Percentiles rank a stretch among this genome's conserved stretches.
These are phyloP conservation scores for Phytophthora citrophthora DNA, from an alignment of 352 stramenopile species.

Conservation along the genomic window DNA sequence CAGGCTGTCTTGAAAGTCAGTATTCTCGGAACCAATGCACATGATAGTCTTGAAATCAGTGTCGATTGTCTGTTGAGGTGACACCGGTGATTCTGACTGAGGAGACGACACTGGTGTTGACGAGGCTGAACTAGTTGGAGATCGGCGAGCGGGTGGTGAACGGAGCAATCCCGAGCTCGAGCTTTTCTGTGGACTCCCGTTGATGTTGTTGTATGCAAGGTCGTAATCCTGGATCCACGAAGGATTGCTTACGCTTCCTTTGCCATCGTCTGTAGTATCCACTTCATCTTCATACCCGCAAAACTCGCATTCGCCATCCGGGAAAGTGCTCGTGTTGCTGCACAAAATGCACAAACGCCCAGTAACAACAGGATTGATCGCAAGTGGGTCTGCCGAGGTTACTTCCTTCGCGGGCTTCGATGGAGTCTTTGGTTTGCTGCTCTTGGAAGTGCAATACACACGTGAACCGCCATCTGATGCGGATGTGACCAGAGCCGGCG, in stretches of 20 bases:
- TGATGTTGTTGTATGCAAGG: conserved; percentile 8
- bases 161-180: neutral
- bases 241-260: conserved; percentile 1
- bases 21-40: conserved; percentile 44
- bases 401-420: neutral
- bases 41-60: conserved; percentile 52
- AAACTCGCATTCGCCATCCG: conserved; percentile 41
- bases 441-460: neutral
- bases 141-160: neutral
- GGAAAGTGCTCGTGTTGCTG: conserved; percentile 46
- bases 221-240: conserved; percentile 22
- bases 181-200: conserved; percentile 8
- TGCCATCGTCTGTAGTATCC: conserved; percentile 18
- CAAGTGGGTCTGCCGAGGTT: conserved; percentile 16
- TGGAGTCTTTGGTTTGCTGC: neutral
- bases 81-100: conserved; percentile 2
- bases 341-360: conserved; percentile 41
- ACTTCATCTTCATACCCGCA: conserved; percentile 47
- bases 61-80: conserved; percentile 13
- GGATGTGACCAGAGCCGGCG: neutral
- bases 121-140: neutral
- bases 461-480: neutral
- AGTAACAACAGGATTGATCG: conserved; percentile 13
- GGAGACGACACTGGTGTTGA: conserved; percentile 5
- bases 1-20: conserved; percentile 31